These are phyloP conservation scores for Emmonsiellopsis sp. DNA, from an alignment of 2,329 filamentous ascomycete genomes.

Conservation along the genomic window DNA sequence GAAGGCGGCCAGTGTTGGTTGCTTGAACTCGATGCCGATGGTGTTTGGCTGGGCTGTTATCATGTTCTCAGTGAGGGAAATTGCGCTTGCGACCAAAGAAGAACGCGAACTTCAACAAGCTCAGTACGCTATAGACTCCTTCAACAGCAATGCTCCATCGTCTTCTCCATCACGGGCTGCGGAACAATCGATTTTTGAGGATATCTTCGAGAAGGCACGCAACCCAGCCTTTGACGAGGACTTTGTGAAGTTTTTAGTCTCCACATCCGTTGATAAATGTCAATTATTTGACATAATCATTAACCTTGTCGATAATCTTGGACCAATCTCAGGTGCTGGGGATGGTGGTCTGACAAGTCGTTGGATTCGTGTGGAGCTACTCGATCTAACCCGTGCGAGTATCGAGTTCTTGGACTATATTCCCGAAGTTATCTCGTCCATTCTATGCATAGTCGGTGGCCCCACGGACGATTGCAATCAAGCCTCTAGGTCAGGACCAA, in stretches of 20 bases:
- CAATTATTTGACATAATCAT: constrained; percentile 41
- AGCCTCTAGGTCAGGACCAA: constrained; percentile 10
- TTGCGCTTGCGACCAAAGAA: constrained; percentile 54
- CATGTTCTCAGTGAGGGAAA: constrained; percentile 57
- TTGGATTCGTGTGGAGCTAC: constrained; percentile 53
- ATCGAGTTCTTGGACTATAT: constrained; percentile 62
- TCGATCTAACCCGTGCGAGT: constrained; percentile 62
- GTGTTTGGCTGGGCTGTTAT: constrained; percentile 76
- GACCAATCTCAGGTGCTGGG: constrained; percentile 38
- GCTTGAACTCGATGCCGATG: constrained; percentile 59
- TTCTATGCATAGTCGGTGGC: constrained; percentile 55
- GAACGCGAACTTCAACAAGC: constrained; percentile 34
- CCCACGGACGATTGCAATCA: constrained; percentile 15
- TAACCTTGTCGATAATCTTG: constrained; percentile 34
- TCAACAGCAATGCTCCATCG: constrained; percentile 27
- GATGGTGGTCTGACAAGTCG: constrained; percentile 48
- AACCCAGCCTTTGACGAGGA: constrained; percentile 35
- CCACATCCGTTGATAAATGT: constrained; percentile 36
- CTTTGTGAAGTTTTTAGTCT: constrained; percentile 38
- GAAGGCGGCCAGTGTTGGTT: constrained; percentile 45
- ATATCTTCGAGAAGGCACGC: constrained; percentile 36
- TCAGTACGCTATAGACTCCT: constrained; percentile 31
- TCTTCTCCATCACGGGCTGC: constrained; percentile 19
- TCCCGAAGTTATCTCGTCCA: constrained; percentile 57
- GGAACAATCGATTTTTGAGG: constrained; percentile 37